A percentile compares a stretch with the other conserved stretches of the same genome.
Evolutionary conservation across 2,329 filamentous ascomycete species (phyloP).

Genomic region (Alternaria ventricosa): DNA sequence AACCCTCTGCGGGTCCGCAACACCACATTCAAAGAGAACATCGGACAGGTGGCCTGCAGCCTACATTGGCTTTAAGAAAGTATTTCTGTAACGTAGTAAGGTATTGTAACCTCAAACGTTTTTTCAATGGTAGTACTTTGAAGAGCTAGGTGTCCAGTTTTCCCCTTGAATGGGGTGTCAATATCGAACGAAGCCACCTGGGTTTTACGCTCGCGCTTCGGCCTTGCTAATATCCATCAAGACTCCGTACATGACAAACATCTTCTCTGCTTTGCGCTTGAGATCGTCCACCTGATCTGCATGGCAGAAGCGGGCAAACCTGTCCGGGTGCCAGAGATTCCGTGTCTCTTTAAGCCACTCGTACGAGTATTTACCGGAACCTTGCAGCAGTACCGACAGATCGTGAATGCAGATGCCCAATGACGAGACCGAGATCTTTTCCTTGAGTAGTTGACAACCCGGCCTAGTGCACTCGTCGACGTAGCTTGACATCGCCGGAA

Average conservation of each 20-base stretch:
- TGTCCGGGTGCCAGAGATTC: slow-evolving; percentile 44
- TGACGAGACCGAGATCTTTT: neutral
- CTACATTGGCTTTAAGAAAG: neutral
- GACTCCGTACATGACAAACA: slow-evolving; percentile 40
- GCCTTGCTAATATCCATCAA: slow-evolving; percentile 28
- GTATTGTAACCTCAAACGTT: no score
- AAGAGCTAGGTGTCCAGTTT: no score
- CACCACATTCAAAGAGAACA: no score
- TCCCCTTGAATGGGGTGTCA: no score
- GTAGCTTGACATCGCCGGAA: slow-evolving; percentile 27
- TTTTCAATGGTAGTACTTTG: no score
- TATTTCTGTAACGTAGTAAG: neutral
- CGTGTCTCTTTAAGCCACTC: slow-evolving; percentile 38
- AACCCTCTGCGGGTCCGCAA: neutral
- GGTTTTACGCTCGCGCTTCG: neutral
- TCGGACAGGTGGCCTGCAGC: neutral
- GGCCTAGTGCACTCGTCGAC: slow-evolving; percentile 26
- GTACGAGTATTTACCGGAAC: slow-evolving; percentile 28
- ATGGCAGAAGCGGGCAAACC: slow-evolving; percentile 37
- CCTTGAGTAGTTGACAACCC: slow-evolving; percentile 29
- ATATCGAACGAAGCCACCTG: neutral
- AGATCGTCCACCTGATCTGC: slow-evolving; percentile 25
- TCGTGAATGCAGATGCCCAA: slow-evolving; percentile 41
- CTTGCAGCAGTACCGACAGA: slow-evolving; percentile 32
- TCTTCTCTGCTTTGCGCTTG: slow-evolving; percentile 30